Evolutionary conservation across 2,329 filamentous ascomycete species (phyloP).

Genomic region (Pyricularia sp.): DNA sequence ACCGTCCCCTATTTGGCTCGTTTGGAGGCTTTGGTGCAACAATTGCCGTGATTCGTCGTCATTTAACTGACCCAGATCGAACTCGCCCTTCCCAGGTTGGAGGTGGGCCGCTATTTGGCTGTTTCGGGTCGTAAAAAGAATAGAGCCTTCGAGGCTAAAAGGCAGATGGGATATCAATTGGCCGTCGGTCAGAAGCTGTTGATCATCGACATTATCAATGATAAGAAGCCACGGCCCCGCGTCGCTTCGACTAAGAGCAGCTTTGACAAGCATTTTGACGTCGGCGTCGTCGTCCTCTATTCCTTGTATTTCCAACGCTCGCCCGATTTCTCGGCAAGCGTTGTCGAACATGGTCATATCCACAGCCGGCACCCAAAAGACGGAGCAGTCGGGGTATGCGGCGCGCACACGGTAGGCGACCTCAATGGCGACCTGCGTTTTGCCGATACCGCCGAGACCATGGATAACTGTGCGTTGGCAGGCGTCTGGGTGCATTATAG

Average conservation of each 20-base stretch:
- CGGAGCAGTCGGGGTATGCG: not conserved
- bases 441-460: constrained; percentile 25
- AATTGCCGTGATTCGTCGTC: constrained; percentile 13
- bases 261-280: constrained; percentile 14
- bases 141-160: too few species aligned
- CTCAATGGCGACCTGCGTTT: constrained; percentile 29
- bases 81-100: too few species aligned
- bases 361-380: too few species aligned
- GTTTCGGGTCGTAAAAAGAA: too few species aligned
- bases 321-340: too few species aligned
- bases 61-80: too few species aligned
- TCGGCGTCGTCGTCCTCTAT: constrained; percentile 13
- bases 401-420: constrained; percentile 18
- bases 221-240: too few species aligned
- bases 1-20: not conserved
- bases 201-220: constrained; percentile 17
- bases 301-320: too few species aligned
- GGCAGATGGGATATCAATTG: too few species aligned
- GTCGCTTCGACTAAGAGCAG: too few species aligned
- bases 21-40: constrained; percentile 11
- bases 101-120: too few species aligned
- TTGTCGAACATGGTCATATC: too few species aligned
- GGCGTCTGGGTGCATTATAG: not conserved
- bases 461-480: constrained; percentile 8
- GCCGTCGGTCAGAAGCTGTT: constrained; percentile 13